Evolutionary conservation across 2,329 filamentous ascomycete species (phyloP).

Genomic region (Xylaria hypoxylon): DNA sequence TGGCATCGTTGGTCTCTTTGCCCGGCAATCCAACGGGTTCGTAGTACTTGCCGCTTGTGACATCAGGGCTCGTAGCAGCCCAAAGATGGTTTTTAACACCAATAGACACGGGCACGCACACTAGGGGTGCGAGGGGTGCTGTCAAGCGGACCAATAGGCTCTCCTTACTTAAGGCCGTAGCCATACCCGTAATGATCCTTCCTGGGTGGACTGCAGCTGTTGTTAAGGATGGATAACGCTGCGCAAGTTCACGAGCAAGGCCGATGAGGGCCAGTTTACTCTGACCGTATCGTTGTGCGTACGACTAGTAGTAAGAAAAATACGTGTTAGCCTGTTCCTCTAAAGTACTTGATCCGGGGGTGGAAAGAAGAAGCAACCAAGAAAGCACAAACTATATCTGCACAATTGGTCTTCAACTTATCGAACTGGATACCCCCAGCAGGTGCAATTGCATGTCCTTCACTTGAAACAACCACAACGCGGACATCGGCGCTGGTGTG

Average conservation of each 20-base stretch:
- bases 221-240: conserved; percentile 53
- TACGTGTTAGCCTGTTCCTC: background rate
- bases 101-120: conserved; percentile 33
- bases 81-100: conserved; percentile 59
- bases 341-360: background rate
- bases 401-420: conserved; percentile 45
- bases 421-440: conserved; percentile 51
- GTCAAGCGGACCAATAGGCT: conserved; percentile 20
- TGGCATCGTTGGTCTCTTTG: conserved; percentile 30
- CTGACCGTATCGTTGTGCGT: conserved; percentile 56
- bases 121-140: conserved; percentile 5
- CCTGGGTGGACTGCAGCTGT: conserved; percentile 36
- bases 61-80: conserved; percentile 54
- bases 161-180: conserved; percentile 23
- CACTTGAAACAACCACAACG: conserved; percentile 44
- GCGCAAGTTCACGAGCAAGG: conserved; percentile 55
- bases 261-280: conserved; percentile 62
- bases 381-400: conserved; percentile 45
- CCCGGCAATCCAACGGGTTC: conserved; percentile 49
- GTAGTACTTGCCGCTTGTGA: conserved; percentile 52
- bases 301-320: background rate
- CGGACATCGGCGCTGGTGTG: conserved; percentile 36
- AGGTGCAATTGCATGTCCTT: conserved; percentile 44
- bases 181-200: conserved; percentile 35
- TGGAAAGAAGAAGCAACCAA: background rate